These are phyloP conservation scores for Sphenostylis stenocarpa DNA, from an alignment of 306 rosid species.

Conservation along the genomic window DNA sequence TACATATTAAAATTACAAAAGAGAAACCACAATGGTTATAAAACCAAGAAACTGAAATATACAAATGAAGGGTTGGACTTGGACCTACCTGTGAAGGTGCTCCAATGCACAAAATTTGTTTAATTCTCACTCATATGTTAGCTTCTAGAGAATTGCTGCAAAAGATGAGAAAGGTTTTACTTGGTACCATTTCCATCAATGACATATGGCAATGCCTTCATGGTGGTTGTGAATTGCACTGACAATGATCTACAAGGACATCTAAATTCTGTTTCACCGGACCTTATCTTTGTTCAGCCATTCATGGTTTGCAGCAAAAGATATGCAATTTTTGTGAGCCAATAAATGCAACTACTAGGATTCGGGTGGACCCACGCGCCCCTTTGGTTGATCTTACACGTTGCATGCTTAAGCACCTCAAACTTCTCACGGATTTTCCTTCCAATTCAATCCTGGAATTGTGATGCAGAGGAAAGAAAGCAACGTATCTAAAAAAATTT, in stretches of 20 bases:
- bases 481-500: not conserved
- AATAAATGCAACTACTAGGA: slow-evolving; percentile 28
- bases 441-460: not conserved
- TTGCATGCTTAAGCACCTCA: slow-evolving; percentile 6
- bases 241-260: not conserved
- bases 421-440: not conserved
- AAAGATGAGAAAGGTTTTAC: not conserved
- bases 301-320: slow-evolving; percentile 21
- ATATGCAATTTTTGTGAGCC: slow-evolving; percentile 21
- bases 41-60: not conserved
- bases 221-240: not conserved
- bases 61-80: not conserved
- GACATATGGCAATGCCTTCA: not conserved
- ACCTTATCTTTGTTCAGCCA: slow-evolving; percentile 44
- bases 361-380: slow-evolving; percentile 27
- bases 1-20: not conserved
- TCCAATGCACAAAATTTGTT: not conserved
- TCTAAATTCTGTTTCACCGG: not conserved
- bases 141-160: not conserved
- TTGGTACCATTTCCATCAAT: slow-evolving; percentile 10
- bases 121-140: not conserved
- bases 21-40: not conserved
- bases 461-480: not conserved
- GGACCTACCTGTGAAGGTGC: slow-evolving; percentile 21
- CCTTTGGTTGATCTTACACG: not conserved